Base-by-base conservation (phyloP, 2,329 filamentous ascomycete genomes). In the Fusarium sp. region DNA sequence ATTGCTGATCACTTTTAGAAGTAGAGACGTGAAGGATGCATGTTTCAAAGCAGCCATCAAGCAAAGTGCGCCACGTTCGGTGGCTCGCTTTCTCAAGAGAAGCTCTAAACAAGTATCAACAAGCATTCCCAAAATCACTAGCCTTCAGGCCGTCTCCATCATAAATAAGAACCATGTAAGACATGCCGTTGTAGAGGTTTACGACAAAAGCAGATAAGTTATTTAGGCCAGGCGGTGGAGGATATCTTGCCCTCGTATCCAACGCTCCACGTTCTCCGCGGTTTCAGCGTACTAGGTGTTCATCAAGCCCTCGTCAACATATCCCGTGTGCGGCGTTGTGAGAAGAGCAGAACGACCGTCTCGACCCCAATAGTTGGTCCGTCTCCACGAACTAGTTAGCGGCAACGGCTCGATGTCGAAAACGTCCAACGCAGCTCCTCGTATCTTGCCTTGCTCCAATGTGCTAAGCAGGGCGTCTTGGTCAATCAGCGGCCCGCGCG, bases 261-360 rank as follows among this genome's bases (percentile, higher is more conserved):
- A 62, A 8, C 44, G 46, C 37, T 60, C 55, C 6, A 60, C 23
- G 10, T 62, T 62, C 18, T 62, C 44, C 4, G 60, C 44, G n/a
- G 47, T 56, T 13, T 60, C 60, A 9, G 44, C 55, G 13, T 44
- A 62, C 60, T 54, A 60, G 1, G 4, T 23, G 11, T 62, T 62
- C 54, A 62, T 62, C 0, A 62, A 36, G 0, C 37, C 59, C 23
- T 60, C 59, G 7, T 62, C 54, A 0, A 62, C 59, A 2, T 62
- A 62, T 1, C 59, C 59, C 59, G 51, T 60, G 10, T 62, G 59
- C 13, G 59, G 59, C 2, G 59, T 62, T 0, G 48, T 12, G 2
- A 60, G n/a, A 7, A 60, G 46, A 48, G n/a, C 0, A 34, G 46
- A 48, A 4, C 46, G 46, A 11, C 46, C 46, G 11, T 34, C 46